Base-by-base conservation (phyloP, 1,284 basidiomycete species). In the Neolentinus lepideus region DNA sequence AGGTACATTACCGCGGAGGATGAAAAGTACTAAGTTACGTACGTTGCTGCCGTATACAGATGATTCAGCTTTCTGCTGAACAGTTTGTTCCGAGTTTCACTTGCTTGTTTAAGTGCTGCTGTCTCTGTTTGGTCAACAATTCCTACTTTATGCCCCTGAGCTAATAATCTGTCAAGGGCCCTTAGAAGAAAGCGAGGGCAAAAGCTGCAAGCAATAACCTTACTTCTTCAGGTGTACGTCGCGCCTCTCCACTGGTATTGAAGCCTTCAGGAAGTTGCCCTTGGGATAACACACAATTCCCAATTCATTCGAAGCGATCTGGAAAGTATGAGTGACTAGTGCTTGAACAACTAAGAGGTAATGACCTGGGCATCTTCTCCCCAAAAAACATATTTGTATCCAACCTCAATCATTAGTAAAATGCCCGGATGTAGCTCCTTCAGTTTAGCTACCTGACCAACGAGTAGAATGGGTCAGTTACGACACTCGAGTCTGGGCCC, bases 71-170 rank as follows among this genome's bases (percentile, higher is more conserved):
- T 80, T 46, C 96, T 81, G 14, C 85, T 83, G 64, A 99, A 99
- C 0, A 91, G 85, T 0, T 82, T 78, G 64, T 88, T 91, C 51
- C 85, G 79, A 60, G 88, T 95, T 56, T 93, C 90, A 56, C 93
- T 81, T 2, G 80, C 85, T 68, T 95, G 97, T 73, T 99, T 98
- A 54, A 99, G 76, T 0, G 96, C 96, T 0, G 96, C 92, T 0
- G 96, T 98, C 71, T 99, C 96, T 2, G 80, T 84, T 69, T 98
- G 96, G n/a, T 87, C 81, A 1, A 97, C 86, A 11, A 99, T 84
- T 10, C 96, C 96, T 52, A 99, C 83, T 70, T 93, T 92, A 68
- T 94, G 79, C 0, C 95, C 95, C 54, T 86, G 81, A 0, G 90
- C 86, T 45, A 98, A 79, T 31, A 98, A 78, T 61, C 92, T 94